These are phyloP conservation scores for Nepenthes gracilis DNA, from an alignment of 148 eudicot genomes.

Conservation along the genomic window DNA sequence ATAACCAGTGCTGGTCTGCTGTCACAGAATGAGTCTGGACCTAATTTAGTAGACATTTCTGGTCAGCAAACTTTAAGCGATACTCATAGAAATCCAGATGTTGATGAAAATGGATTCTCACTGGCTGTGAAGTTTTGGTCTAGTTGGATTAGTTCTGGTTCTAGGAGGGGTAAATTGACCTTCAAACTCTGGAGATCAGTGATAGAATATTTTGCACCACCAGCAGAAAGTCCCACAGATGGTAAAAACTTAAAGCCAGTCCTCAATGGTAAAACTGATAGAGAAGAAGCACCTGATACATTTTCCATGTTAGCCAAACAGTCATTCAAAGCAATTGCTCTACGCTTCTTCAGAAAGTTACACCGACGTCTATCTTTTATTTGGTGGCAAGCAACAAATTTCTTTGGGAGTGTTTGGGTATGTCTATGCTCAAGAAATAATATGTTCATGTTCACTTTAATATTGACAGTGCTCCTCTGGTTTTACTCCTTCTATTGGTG, in stretches of 20 bases:
- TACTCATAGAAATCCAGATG: slow-evolving; percentile 17
- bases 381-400: slow-evolving; percentile 54
- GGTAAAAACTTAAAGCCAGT: slow-evolving; percentile 30
- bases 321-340: slow-evolving; percentile 49
- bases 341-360: slow-evolving; percentile 64
- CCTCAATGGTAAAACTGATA: slow-evolving; percentile 36
- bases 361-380: slow-evolving; percentile 68
- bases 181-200: slow-evolving; percentile 56
- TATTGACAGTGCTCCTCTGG: too few relatives aligned
- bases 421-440: slow-evolving; percentile 11
- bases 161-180: slow-evolving; percentile 38
- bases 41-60: slow-evolving; percentile 23
- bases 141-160: slow-evolving; percentile 57
- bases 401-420: slow-evolving; percentile 76
- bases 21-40: slow-evolving; percentile 43
- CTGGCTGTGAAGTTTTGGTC: slow-evolving; percentile 50
- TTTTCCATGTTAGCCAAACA: slow-evolving; percentile 56
- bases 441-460: too few relatives aligned
- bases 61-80: slow-evolving; percentile 19
- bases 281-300: slow-evolving; percentile 47
- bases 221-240: slow-evolving; percentile 27
- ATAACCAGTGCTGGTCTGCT: slow-evolving; percentile 78
- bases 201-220: slow-evolving; percentile 41
- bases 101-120: slow-evolving; percentile 31
- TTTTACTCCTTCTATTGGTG: too few relatives aligned